Conservation (phyloP, 23 red algal genomes). For the Rhodosorus marinus region DNA sequence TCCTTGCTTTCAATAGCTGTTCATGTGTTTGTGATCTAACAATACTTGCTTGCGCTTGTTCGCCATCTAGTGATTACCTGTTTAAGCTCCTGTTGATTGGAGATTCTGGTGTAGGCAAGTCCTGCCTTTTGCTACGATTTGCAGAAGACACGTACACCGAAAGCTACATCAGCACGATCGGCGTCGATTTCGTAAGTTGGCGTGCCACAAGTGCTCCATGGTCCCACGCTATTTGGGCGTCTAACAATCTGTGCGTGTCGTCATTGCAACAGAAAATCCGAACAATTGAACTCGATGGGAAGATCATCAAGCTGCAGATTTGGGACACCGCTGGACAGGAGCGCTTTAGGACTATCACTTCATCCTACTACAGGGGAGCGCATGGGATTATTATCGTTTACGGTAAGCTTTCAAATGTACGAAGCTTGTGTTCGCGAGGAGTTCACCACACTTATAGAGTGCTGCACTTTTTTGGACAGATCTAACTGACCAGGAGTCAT, state of each 20-base stretch:
- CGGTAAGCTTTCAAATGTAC: no score
- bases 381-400: constrained; percentile 52
- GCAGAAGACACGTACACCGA: constrained; percentile 47
- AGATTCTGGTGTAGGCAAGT: constrained; percentile 73
- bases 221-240: not conserved
- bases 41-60: no score
- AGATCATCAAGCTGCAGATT: constrained; percentile 73
- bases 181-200: constrained; percentile 39
- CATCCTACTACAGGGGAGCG: constrained; percentile 55
- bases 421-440: no score
- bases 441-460: no score
- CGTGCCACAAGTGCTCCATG: not conserved
- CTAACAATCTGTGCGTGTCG: not conserved
- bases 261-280: constrained; percentile 27
- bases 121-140: constrained; percentile 68
- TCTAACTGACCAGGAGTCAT: constrained; percentile 17
- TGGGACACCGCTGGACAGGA: constrained; percentile 76
- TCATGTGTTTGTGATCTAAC: no score
- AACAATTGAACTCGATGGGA: constrained; percentile 24
- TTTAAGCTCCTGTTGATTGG: constrained; percentile 97
- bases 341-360: constrained; percentile 46
- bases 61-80: constrained; percentile 34
- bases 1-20: no score
- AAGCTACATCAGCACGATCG: constrained; percentile 59
- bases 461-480: no score